Evolutionary conservation across 139 green algal species (phyloP).

Genomic region (Zygnema circumcarinatum): DNA sequence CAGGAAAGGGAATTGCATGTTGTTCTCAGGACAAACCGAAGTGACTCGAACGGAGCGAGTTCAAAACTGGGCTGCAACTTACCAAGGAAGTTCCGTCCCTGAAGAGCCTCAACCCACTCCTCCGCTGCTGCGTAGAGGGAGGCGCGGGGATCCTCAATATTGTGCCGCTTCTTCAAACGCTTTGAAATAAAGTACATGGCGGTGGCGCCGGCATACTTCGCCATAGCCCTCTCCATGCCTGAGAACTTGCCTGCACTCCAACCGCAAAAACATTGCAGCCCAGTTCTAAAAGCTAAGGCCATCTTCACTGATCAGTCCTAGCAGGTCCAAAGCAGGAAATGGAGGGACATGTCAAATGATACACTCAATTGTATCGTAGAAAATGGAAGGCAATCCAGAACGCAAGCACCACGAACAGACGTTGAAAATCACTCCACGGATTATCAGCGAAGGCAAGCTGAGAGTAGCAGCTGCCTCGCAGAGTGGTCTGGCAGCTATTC

Average conservation of each 20-base stretch:
- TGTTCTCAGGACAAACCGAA: conserved; percentile 11
- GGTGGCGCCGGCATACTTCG: conserved; percentile 54
- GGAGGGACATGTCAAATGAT: too few species aligned
- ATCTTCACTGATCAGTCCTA: too few species aligned
- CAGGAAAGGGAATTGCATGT: background rate
- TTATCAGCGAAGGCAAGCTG: too few species aligned
- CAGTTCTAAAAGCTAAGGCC: too few species aligned
- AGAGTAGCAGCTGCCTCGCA: too few species aligned
- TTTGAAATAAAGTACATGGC: conserved; percentile 71
- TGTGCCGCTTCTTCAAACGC: conserved; percentile 88
- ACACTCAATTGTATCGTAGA: background rate
- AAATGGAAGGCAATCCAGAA: too few species aligned
- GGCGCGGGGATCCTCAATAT: conserved; percentile 83
- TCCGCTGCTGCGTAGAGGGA: conserved; percentile 75
- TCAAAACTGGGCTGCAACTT: conserved; percentile 4
- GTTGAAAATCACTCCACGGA: too few species aligned
- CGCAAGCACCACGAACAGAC: too few species aligned
- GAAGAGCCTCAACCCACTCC: conserved; percentile 59
- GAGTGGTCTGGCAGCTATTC: too few species aligned
- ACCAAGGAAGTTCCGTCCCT: conserved; percentile 59
- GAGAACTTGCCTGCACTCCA: conserved; percentile 77
- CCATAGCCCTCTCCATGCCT: conserved; percentile 54
- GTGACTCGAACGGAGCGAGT: background rate
- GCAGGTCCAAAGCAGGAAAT: too few species aligned
- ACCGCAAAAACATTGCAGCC: background rate